Conservation (phyloP, 371 early-diverging fungal species). For the Circinella minor region DNA sequence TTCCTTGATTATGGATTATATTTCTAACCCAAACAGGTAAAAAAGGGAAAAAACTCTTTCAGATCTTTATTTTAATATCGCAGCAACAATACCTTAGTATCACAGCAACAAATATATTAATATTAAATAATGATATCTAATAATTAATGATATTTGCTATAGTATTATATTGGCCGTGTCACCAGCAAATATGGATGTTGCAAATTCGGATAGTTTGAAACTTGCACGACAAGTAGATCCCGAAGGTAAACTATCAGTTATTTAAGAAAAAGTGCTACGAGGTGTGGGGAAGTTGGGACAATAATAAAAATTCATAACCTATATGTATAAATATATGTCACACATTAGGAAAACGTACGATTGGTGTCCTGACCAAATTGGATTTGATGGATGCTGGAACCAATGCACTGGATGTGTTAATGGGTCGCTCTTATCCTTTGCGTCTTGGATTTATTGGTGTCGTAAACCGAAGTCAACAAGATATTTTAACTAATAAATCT, state of each 20-base stretch:
- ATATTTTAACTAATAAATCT: conserved; percentile 78
- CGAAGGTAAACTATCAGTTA: conserved; percentile 48
- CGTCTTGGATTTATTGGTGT: conserved; percentile 91
- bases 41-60: too few relatives aligned
- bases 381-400: conserved; percentile 96
- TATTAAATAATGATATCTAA: conserved; percentile 2
- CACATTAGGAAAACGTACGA: conserved; percentile 65
- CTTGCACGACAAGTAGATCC: conserved; percentile 92
- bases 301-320: too few relatives aligned
- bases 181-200: conserved; percentile 91
- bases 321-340: not conserved
- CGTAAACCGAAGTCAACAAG: conserved; percentile 89
- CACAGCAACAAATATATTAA: not conserved
- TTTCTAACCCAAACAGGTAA: conserved; percentile 84
- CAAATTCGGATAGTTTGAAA: conserved; percentile 94
- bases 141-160: not conserved
- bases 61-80: not conserved
- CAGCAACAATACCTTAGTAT: not conserved
- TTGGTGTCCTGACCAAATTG: conserved; percentile 92
- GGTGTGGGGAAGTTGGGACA: too few relatives aligned
- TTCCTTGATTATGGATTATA: conserved; percentile 83
- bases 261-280: not conserved
- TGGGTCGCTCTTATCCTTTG: conserved; percentile 78
- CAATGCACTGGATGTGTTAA: conserved; percentile 84
- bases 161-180: conserved; percentile 94